Conservation (phyloP, 805 yeast species). For the Monosporozyma servazzii region DNA sequence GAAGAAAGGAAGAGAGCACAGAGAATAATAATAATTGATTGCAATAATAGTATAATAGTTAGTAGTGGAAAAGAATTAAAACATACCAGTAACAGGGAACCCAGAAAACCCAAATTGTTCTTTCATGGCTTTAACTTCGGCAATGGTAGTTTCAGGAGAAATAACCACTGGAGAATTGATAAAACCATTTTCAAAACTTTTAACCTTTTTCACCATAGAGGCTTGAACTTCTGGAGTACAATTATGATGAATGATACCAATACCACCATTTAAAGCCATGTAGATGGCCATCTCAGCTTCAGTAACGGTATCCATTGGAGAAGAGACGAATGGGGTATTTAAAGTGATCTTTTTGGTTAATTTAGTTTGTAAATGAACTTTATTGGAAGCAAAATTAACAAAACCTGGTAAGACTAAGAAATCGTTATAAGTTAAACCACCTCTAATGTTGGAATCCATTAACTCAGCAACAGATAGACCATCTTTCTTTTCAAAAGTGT, state of each 20-base stretch:
- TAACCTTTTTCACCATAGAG: constrained; percentile 93
- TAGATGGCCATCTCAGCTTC: constrained; percentile 96
- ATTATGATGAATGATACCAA: constrained; percentile 97
- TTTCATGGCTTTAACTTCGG: constrained; percentile 67
- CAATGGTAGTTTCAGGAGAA: constrained; percentile 66
- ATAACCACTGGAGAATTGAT: constrained; percentile 89
- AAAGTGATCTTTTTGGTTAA: constrained; percentile 86
- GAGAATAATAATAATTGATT: too few species aligned
- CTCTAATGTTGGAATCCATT: constrained; percentile 84
- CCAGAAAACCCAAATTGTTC: constrained; percentile 82
- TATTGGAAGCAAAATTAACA: constrained; percentile 75
- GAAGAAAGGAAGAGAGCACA: too few species aligned
- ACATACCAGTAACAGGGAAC: constrained; percentile 99
- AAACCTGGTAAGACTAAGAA: constrained; percentile 92
- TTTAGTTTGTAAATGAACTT: constrained; percentile 71
- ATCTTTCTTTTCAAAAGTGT: constrained; percentile 61
- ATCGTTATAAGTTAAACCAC: constrained; percentile 97
- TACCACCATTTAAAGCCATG: constrained; percentile 98
- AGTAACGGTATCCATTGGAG: constrained; percentile 99
- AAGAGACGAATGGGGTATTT: constrained; percentile 90
- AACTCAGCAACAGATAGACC: constrained; percentile 77
- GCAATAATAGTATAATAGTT: constrained; percentile 1
- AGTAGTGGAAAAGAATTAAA: constrained; percentile 9
- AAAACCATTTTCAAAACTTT: constrained; percentile 95
- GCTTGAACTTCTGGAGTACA: constrained; percentile 97